phyloP scores from a whole-genome alignment of 371 early-diverging fungal genomes.

The Mortierella sp. region DNA sequence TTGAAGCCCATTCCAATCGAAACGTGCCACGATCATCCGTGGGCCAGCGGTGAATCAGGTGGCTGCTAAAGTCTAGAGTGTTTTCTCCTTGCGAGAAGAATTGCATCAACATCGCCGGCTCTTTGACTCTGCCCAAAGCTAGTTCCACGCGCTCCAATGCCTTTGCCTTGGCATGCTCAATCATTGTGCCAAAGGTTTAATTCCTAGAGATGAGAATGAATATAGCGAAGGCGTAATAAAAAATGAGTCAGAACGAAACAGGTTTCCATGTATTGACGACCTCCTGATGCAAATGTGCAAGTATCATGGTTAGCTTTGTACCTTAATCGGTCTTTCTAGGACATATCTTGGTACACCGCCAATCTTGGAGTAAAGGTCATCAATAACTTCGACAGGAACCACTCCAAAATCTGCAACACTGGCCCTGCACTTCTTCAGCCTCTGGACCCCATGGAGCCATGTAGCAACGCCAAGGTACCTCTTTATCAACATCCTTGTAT shows the following conservation, averaged over 20 bases:
- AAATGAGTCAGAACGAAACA: too few species aligned
- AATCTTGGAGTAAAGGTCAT: constrained; percentile 17
- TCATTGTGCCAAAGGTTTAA: too few species aligned
- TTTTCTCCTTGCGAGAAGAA: constrained; percentile 20
- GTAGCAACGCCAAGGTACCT: constrained; percentile 17
- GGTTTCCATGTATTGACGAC: too few species aligned
- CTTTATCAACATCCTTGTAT: not conserved
- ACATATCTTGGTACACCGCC: constrained; percentile 54
- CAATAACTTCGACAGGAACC: constrained; percentile 18
- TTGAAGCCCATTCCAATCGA: constrained; percentile 24
- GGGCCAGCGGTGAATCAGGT: constrained; percentile 37
- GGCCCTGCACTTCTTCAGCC: constrained; percentile 16
- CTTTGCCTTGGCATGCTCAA: not conserved
- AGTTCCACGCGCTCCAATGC: constrained; percentile 15
- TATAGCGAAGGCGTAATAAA: too few species aligned
- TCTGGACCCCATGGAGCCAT: constrained; percentile 48
- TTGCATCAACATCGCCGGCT: constrained; percentile 21
- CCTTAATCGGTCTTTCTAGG: constrained; percentile 6
- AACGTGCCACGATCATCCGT: constrained; percentile 7
- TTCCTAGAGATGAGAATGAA: too few species aligned
- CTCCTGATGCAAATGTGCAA: too few species aligned
- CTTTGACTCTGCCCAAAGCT: constrained; percentile 16
- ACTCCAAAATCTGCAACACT: constrained; percentile 10
- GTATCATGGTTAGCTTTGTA: too few species aligned
- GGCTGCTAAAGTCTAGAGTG: constrained; percentile 21